Percentiles rank a stretch among this genome's conserved stretches.
phyloP scores from a whole-genome alignment of 352 stramenopile species.

The Phytophthora pinifolia region DNA sequence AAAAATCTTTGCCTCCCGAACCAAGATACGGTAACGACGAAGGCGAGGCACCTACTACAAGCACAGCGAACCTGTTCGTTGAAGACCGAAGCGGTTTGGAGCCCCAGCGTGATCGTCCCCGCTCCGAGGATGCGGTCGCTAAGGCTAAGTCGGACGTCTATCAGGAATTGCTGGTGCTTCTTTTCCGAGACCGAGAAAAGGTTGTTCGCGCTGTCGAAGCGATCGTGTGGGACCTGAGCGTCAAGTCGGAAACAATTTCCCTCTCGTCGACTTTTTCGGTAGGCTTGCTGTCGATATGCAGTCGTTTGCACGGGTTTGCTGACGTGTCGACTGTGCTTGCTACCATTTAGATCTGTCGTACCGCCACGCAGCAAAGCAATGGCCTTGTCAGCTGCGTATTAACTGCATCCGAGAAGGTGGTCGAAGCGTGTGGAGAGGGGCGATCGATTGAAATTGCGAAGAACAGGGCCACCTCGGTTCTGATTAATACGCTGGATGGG shows the following conservation, averaged over 20 bases:
- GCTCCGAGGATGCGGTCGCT: conserved; percentile 35
- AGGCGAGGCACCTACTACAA: neutral
- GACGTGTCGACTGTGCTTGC: conserved; percentile 1
- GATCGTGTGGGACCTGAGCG: conserved; percentile 47
- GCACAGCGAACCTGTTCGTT: conserved; percentile 34
- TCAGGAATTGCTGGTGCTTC: conserved; percentile 52
- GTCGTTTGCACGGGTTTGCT: neutral
- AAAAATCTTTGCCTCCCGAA: conserved; percentile 2
- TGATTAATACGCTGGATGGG: conserved; percentile 39
- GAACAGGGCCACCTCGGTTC: conserved; percentile 27
- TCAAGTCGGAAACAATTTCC: conserved; percentile 22
- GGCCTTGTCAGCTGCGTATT: conserved; percentile 36
- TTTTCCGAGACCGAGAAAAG: conserved; percentile 49
- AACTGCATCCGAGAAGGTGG: conserved; percentile 31
- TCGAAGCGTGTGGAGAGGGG: conserved; percentile 34
- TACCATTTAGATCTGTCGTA: conserved; percentile 29
- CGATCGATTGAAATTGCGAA: conserved; percentile 35
- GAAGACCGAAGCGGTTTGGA: conserved; percentile 51
- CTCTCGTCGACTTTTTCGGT: conserved; percentile 35
- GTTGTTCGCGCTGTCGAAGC: conserved; percentile 32
- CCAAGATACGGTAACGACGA: conserved; percentile 6
- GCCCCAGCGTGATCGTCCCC: conserved; percentile 20
- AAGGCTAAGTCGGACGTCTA: conserved; percentile 57
- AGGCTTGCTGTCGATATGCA: conserved; percentile 6
- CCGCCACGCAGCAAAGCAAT: conserved; percentile 14